Conservation (phyloP, 352 stramenopile species). For the Phytophthora gonapodyides region DNA sequence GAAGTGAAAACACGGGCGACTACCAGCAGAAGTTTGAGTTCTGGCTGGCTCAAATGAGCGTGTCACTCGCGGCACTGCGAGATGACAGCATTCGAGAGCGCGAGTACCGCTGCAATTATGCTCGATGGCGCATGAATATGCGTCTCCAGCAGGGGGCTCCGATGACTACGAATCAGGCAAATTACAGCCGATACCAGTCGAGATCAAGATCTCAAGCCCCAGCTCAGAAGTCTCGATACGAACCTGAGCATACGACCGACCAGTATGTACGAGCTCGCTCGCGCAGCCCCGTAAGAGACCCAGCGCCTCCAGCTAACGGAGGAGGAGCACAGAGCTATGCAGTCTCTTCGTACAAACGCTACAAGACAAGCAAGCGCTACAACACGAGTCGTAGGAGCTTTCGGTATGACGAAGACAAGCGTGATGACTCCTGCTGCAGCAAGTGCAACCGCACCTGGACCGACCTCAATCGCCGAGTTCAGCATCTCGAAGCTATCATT, state of each 20-base stretch:
- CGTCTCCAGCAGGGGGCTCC: not conserved
- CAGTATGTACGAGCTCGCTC: not conserved
- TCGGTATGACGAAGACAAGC: slow-evolving; percentile 1
- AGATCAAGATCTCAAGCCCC: slow-evolving; percentile 3
- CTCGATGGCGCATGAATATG: slow-evolving; percentile 25
- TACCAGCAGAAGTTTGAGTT: slow-evolving; percentile 39
- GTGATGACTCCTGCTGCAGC: not conserved
- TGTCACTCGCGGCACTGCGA: slow-evolving; percentile 18
- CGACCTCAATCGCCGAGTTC: slow-evolving; percentile 18
- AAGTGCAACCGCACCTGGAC: slow-evolving; percentile 27
- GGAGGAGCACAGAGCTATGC: not conserved
- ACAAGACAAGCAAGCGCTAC: not conserved
- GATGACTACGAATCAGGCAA: not conserved
- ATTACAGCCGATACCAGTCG: not conserved
- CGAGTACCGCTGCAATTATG: slow-evolving; percentile 22
- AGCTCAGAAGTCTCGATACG: not conserved
- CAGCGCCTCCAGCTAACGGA: not conserved
- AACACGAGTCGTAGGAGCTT: not conserved
- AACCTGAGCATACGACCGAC: not conserved
- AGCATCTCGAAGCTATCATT: slow-evolving; percentile 23
- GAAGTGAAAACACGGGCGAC: slow-evolving; percentile 14
- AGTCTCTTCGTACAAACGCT: not conserved
- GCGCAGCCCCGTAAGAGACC: slow-evolving; percentile 3
- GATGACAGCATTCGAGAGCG: slow-evolving; percentile 20
- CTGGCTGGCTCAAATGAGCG: slow-evolving; percentile 25